Percentiles rank a stretch among this genome's conserved stretches.
These are phyloP conservation scores for Umbellularia californica DNA, from an alignment of 164 flowering plant genomes.

Conservation along the genomic window DNA sequence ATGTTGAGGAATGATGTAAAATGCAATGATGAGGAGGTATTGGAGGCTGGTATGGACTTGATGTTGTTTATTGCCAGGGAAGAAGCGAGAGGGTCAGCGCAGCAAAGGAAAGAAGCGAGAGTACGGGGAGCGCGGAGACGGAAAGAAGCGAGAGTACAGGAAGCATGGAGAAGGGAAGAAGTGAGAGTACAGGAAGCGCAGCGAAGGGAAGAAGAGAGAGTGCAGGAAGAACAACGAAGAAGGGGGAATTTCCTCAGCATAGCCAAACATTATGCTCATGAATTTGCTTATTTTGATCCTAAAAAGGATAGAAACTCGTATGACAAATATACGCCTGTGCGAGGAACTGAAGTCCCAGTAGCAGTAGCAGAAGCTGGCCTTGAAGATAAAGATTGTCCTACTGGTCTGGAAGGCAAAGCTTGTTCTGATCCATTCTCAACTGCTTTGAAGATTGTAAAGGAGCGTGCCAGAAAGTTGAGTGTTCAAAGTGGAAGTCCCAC, in stretches of 20 bases:
- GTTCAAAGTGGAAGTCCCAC: constrained; percentile 7
- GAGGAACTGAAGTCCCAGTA: constrained; percentile 19
- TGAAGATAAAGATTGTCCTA: constrained; percentile 50
- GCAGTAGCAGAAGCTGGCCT: constrained; percentile 6
- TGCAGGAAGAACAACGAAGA: no score
- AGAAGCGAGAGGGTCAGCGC: no score
- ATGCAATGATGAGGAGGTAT: neutral
- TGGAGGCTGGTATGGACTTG: neutral
- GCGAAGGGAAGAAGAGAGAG: no score
- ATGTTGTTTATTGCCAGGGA: no score
- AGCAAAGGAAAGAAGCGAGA: no score
- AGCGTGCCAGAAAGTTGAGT: constrained; percentile 31
- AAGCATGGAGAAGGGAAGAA: neutral
- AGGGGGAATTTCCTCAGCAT: constrained; percentile 25
- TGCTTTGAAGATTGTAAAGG: constrained; percentile 72
- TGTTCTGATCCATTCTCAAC: constrained; percentile 90
- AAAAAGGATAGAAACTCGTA: constrained; percentile 20
- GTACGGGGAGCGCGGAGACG: neutral
- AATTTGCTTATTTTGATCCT: constrained; percentile 46
- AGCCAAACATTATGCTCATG: constrained; percentile 43
- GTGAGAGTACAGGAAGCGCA: neutral
- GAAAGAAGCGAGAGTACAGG: neutral
- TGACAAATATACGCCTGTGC: constrained; percentile 2
- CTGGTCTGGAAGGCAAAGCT: no score
- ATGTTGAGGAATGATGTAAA: constrained; percentile 1